Percentiles rank a stretch among this genome's conserved stretches.
phyloP scores from a whole-genome alignment of 768 basidiomycete genomes.

The Pulveroboletus sp. region DNA sequence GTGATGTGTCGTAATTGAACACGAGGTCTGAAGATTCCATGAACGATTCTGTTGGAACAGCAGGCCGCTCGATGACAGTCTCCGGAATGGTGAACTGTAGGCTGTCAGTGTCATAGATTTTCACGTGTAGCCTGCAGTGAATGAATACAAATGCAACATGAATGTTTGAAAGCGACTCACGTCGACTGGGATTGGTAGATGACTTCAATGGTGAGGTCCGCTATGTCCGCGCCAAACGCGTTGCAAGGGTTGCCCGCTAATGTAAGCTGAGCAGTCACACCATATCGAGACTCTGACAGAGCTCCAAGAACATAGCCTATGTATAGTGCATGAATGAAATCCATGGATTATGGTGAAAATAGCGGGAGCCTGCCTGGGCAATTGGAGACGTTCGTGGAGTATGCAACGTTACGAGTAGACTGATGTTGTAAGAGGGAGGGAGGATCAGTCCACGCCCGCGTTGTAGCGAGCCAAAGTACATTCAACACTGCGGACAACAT shows the following conservation, averaged over 20 bases:
- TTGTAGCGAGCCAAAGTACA: slow-evolving; percentile 4
- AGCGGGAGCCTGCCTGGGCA: slow-evolving; percentile 27
- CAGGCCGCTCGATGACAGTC: slow-evolving; percentile 46
- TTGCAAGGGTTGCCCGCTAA: slow-evolving; percentile 60
- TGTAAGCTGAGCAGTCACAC: slow-evolving; percentile 52
- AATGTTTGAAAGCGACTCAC: slow-evolving; percentile 26
- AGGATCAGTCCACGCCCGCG: neutral
- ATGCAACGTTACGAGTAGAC: neutral
- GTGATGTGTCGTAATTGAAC: slow-evolving; percentile 62
- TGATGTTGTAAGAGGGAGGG: slow-evolving; percentile 9
- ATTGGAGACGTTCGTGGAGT: slow-evolving; percentile 29
- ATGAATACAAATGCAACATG: neutral
- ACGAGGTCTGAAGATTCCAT: slow-evolving; percentile 54
- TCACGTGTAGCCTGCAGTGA: slow-evolving; percentile 55
- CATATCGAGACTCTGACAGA: slow-evolving; percentile 41
- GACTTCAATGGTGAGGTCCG: slow-evolving; percentile 60
- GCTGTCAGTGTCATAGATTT: slow-evolving; percentile 59
- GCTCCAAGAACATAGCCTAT: slow-evolving; percentile 56
- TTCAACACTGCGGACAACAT: slow-evolving; percentile 11
- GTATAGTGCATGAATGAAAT: neutral
- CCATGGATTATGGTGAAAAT: neutral
- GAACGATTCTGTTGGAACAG: slow-evolving; percentile 33
- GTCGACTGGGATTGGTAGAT: slow-evolving; percentile 58
- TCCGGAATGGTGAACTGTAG: slow-evolving; percentile 67
- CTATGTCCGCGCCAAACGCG: slow-evolving; percentile 61